A percentile compares a stretch with the other conserved stretches of the same genome.
Conservation (phyloP, 768 basidiomycete species). For the Mycena rosella region DNA sequence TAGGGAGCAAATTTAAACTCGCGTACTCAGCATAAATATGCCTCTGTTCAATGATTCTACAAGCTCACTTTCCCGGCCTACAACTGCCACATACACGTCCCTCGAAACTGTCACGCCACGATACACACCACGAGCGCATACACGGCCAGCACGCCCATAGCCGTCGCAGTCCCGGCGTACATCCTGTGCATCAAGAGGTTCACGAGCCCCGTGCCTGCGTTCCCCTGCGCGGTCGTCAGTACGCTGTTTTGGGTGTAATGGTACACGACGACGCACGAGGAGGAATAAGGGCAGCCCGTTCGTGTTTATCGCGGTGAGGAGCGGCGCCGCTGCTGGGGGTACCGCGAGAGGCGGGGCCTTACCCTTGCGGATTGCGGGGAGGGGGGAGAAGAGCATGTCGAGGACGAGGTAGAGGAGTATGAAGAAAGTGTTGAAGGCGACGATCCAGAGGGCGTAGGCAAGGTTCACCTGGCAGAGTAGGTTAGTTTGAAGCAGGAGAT, state of each 20-base stretch:
- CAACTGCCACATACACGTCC: slow-evolving; percentile 37
- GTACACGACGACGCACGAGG: slow-evolving; percentile 69
- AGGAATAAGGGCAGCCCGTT: slow-evolving; percentile 88
- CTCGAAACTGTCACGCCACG: slow-evolving; percentile 68
- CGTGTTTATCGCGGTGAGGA: slow-evolving; percentile 86
- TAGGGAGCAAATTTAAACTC: too few species aligned
- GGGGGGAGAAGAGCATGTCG: slow-evolving; percentile 77
- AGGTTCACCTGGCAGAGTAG: slow-evolving; percentile 87
- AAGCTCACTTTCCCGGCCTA: too few species aligned
- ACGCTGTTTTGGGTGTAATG: too few species aligned
- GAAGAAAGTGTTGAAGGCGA: slow-evolving; percentile 90
- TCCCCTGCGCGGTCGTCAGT: slow-evolving; percentile 84
- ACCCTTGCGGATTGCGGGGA: slow-evolving; percentile 53
- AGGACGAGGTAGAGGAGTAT: slow-evolving; percentile 84
- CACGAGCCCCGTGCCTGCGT: slow-evolving; percentile 86
- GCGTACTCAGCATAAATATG: too few species aligned
- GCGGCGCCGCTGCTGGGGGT: slow-evolving; percentile 51
- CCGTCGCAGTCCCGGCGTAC: slow-evolving; percentile 69
- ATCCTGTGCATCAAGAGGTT: slow-evolving; percentile 88
- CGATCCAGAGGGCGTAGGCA: slow-evolving; percentile 90
- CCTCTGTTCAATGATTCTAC: too few species aligned
- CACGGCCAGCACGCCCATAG: slow-evolving; percentile 70
- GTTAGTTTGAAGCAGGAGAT: too few species aligned
- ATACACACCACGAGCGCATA: slow-evolving; percentile 74
- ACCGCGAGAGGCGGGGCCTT: slow-evolving; percentile 36